These are phyloP conservation scores for Asterionellopsis glacialis DNA, from an alignment of 108 stramenopile species.

Conservation along the genomic window DNA sequence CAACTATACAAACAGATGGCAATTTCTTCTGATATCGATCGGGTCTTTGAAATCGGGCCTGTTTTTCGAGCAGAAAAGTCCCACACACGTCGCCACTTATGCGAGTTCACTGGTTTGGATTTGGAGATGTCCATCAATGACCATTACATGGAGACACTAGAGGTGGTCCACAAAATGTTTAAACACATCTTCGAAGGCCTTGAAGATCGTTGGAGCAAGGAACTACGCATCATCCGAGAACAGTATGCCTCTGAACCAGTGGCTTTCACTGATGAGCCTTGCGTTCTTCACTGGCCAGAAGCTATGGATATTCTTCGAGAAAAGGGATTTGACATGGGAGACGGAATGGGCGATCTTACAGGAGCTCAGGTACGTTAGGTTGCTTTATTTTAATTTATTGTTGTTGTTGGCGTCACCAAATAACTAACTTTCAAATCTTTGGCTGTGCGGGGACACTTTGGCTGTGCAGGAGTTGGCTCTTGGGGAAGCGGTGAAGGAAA, in stretches of 20 bases:
- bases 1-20: conserved; percentile 99
- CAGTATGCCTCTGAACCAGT: conserved; percentile 92
- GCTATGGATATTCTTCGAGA: conserved; percentile 84
- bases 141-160: conserved; percentile 93
- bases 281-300: conserved; percentile 95
- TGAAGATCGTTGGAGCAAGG: conserved; percentile 74
- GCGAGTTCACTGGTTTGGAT: conserved; percentile 96
- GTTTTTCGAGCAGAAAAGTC: conserved; percentile 97
- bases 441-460: neutral
- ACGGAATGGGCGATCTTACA: conserved; percentile 85
- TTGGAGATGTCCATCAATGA: conserved; percentile 95
- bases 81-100: conserved; percentile 90
- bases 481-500: conserved; percentile 87
- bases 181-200: conserved; percentile 93
- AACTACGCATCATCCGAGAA: conserved; percentile 81
- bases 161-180: conserved; percentile 90
- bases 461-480: conserved; percentile 78
- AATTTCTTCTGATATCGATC: conserved; percentile 85
- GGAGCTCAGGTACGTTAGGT: conserved; percentile 49
- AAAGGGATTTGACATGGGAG: conserved; percentile 80
- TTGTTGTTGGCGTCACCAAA: neutral
- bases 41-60: conserved; percentile 96
- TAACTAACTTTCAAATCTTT: neutral
- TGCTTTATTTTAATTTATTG: neutral
- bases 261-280: conserved; percentile 90